Percentiles rank a stretch among this genome's conserved stretches.
phyloP scores from a whole-genome alignment of 306 rosid genomes.

The Parietaria judaica region DNA sequence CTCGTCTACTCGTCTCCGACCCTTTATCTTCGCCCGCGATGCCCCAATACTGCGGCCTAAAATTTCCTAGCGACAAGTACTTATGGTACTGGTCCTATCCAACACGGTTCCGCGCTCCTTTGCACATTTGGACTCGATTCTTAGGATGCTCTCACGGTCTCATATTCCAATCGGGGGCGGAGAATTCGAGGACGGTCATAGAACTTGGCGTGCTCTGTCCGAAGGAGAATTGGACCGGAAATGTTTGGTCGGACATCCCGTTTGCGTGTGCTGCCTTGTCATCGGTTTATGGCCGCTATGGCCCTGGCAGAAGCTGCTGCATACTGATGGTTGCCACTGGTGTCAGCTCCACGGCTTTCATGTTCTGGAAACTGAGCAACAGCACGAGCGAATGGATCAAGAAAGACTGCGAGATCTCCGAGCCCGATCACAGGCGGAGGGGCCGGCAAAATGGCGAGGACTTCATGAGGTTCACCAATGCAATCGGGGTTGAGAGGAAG shows the following conservation, averaged over 20 bases:
- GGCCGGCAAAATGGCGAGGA: not conserved
- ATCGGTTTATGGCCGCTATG: not conserved
- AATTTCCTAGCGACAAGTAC: not conserved
- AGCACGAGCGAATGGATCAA: too few species aligned
- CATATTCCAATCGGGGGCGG: not conserved
- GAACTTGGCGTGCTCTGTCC: not conserved
- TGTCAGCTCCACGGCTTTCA: slow-evolving; percentile 4
- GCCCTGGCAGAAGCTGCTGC: not conserved
- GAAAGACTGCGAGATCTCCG: too few species aligned
- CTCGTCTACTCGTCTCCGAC: not conserved
- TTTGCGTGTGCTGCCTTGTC: not conserved
- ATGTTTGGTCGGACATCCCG: not conserved
- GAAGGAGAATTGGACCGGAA: not conserved
- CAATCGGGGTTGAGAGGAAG: not conserved
- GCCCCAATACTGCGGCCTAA: not conserved
- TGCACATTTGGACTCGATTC: not conserved
- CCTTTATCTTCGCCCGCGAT: not conserved
- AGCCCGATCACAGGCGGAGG: not conserved
- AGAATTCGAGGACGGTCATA: not conserved
- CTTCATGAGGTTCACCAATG: not conserved
- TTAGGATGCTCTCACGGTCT: not conserved
- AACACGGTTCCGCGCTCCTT: not conserved
- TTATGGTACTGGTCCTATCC: not conserved
- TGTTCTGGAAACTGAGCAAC: not conserved
- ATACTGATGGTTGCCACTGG: slow-evolving; percentile 8